phyloP scores from a whole-genome alignment of 2,329 filamentous ascomycete genomes.

The Fonsecaea multimorphosa region DNA sequence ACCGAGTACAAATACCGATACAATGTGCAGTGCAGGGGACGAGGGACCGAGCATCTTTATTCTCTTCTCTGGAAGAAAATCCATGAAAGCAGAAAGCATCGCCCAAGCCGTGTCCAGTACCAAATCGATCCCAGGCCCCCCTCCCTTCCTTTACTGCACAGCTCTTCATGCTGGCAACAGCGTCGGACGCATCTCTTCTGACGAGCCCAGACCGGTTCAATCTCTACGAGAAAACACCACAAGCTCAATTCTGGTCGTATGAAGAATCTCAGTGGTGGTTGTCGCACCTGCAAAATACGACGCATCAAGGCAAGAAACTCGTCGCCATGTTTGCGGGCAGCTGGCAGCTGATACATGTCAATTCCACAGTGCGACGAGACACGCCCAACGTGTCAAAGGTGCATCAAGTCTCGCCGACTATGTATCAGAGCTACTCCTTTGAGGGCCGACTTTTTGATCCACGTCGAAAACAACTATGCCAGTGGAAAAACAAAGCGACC shows the following conservation, averaged over 20 bases:
- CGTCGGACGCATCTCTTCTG: not conserved
- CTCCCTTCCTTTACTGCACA: not conserved
- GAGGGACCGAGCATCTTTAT: not conserved
- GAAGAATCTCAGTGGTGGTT: conserved; percentile 32
- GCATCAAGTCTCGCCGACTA: conserved; percentile 38
- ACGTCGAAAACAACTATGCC: conserved; percentile 43
- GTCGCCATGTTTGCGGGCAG: not conserved
- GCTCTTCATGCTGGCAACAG: not conserved
- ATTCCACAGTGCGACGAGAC: conserved; percentile 40
- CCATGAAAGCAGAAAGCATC: not conserved
- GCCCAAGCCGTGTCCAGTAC: not conserved
- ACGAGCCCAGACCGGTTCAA: not conserved
- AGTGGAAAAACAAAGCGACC: conserved; percentile 44
- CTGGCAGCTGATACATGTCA: not conserved
- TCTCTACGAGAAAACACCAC: too few species aligned
- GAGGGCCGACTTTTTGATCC: conserved; percentile 32
- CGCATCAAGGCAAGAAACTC: conserved; percentile 40
- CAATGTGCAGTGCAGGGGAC: not conserved
- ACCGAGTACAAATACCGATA: too few species aligned
- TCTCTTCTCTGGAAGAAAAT: not conserved
- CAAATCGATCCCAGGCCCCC: not conserved
- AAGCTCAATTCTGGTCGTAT: not conserved
- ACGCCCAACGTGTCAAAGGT: conserved; percentile 40
- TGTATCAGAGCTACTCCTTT: conserved; percentile 32
- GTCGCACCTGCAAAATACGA: conserved; percentile 42